Percentiles rank a stretch among this genome's conserved stretches.
Conservation (phyloP, 2,329 filamentous ascomycete species). For the Stagonosporopsis tanaceti region DNA sequence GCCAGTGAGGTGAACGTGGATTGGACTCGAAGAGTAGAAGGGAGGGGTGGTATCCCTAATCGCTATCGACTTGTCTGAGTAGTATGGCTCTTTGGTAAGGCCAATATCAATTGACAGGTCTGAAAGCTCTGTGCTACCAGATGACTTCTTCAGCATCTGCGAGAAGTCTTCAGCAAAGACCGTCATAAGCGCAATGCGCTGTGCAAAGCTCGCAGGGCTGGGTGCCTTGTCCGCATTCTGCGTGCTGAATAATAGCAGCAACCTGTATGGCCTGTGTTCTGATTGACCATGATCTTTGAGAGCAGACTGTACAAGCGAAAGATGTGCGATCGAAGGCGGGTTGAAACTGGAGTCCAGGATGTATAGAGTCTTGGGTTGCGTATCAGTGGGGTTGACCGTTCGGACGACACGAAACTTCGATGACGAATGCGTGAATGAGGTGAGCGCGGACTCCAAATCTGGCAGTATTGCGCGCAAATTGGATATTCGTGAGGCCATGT, state of each 20-base stretch:
- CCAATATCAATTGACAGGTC: slow-evolving; percentile 66
- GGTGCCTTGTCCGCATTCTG: slow-evolving; percentile 72
- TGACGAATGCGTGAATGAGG: slow-evolving; percentile 42
- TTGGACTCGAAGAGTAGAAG: slow-evolving; percentile 48
- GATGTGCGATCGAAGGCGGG: slow-evolving; percentile 68
- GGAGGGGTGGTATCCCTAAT: slow-evolving; percentile 57
- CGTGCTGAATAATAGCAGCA: slow-evolving; percentile 68
- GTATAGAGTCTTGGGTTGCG: slow-evolving; percentile 59
- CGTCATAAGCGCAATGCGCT: slow-evolving; percentile 76
- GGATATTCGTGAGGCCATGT: slow-evolving; percentile 42
- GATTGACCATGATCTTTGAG: slow-evolving; percentile 50
- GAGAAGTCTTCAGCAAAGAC: slow-evolving; percentile 67
- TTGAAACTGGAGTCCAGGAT: slow-evolving; percentile 74
- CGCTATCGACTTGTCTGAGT: slow-evolving; percentile 72
- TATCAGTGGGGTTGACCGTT: slow-evolving; percentile 43
- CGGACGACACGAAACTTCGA: slow-evolving; percentile 48
- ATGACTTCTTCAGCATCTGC: slow-evolving; percentile 20
- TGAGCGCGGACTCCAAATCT: slow-evolving; percentile 43
- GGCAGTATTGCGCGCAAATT: slow-evolving; percentile 40
- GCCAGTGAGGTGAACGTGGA: slow-evolving; percentile 74
- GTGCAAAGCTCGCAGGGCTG: slow-evolving; percentile 71
- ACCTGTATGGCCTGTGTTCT: slow-evolving; percentile 52
- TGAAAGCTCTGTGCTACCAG: slow-evolving; percentile 9
- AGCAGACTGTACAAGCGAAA: slow-evolving; percentile 63
- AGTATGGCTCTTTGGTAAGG: slow-evolving; percentile 76